Percentiles rank a stretch among this genome's conserved stretches.
phyloP scores from a whole-genome alignment of 495 filamentous ascomycete species.

The Chaetomium tenue region DNA sequence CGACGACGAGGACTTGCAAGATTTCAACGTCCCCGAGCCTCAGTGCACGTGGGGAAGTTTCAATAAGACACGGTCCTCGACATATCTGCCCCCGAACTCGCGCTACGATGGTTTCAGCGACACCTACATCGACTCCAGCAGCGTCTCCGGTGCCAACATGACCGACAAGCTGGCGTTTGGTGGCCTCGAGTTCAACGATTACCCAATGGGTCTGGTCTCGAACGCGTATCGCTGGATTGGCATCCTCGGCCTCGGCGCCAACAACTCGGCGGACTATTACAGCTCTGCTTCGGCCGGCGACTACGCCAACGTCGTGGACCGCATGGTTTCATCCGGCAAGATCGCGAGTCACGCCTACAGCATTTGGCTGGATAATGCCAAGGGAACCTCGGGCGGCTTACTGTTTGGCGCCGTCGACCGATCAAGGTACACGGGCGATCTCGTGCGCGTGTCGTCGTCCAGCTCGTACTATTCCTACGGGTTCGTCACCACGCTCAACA shows the following conservation, averaged over 20 bases:
- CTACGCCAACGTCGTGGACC: slow-evolving; percentile 68
- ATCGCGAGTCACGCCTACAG: slow-evolving; percentile 76
- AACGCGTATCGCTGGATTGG: slow-evolving; percentile 59
- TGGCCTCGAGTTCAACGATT: slow-evolving; percentile 54
- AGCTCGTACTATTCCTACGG: slow-evolving; percentile 40
- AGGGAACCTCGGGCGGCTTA: slow-evolving; percentile 64
- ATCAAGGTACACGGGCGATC: slow-evolving; percentile 64
- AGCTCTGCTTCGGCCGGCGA: slow-evolving; percentile 15
- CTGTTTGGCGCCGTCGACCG: slow-evolving; percentile 83
- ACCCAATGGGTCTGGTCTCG: slow-evolving; percentile 75
- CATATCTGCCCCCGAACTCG: slow-evolving; percentile 56
- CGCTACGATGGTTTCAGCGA: slow-evolving; percentile 62
- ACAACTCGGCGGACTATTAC: slow-evolving; percentile 35
- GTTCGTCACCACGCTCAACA: slow-evolving; percentile 64
- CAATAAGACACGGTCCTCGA: slow-evolving; percentile 59
- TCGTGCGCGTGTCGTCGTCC: slow-evolving; percentile 58
- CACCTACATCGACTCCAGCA: slow-evolving; percentile 64
- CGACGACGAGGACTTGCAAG: background rate
- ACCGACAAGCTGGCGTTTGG: slow-evolving; percentile 67
- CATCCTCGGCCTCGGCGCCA: slow-evolving; percentile 76
- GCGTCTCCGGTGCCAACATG: slow-evolving; percentile 65
- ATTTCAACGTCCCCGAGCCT: background rate
- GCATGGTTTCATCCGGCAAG: slow-evolving; percentile 60
- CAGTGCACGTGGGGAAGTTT: slow-evolving; percentile 43
- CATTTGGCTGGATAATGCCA: slow-evolving; percentile 70